A percentile compares a stretch with the other conserved stretches of the same genome.
Conservation (phyloP, 148 eudicot species). For the Cornus controversa region DNA sequence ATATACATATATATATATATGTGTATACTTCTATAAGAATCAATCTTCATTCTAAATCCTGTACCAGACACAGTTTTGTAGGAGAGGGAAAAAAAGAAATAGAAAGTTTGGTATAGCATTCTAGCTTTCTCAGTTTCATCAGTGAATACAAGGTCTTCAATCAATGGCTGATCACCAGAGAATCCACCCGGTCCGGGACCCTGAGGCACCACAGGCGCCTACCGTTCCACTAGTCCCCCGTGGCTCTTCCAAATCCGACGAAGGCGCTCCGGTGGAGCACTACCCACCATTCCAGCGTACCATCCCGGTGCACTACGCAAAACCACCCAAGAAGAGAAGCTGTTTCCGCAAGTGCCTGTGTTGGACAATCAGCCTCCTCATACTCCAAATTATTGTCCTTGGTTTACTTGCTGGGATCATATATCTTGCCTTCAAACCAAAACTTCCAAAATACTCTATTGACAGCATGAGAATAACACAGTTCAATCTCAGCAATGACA, state of each 20-base stretch:
- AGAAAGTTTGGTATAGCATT: no score
- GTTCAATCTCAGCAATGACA: constrained; percentile 34
- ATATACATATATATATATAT: no score
- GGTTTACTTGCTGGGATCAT: constrained; percentile 49
- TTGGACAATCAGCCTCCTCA: constrained; percentile 33
- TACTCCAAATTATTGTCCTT: constrained; percentile 35
- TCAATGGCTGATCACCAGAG: no score
- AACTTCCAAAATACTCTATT: constrained; percentile 65
- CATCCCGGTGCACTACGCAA: constrained; percentile 27
- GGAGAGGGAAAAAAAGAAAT: no score
- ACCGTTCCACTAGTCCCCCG: constrained; percentile 37
- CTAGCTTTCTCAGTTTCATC: no score
- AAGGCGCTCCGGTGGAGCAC: constrained; percentile 18
- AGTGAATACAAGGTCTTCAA: no score
- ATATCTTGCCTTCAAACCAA: constrained; percentile 61
- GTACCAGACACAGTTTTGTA: no score
- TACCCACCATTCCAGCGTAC: constrained; percentile 23
- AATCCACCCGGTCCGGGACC: constrained; percentile 11
- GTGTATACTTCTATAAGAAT: no score
- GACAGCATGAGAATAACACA: constrained; percentile 48
- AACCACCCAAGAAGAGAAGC: constrained; percentile 34
- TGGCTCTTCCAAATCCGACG: constrained; percentile 32
- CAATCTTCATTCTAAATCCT: no score
- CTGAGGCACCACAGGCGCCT: constrained; percentile 29
- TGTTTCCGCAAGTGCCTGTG: constrained; percentile 41